phyloP scores from a whole-genome alignment of 305 asterid species.

The Rubia tinctorum region DNA sequence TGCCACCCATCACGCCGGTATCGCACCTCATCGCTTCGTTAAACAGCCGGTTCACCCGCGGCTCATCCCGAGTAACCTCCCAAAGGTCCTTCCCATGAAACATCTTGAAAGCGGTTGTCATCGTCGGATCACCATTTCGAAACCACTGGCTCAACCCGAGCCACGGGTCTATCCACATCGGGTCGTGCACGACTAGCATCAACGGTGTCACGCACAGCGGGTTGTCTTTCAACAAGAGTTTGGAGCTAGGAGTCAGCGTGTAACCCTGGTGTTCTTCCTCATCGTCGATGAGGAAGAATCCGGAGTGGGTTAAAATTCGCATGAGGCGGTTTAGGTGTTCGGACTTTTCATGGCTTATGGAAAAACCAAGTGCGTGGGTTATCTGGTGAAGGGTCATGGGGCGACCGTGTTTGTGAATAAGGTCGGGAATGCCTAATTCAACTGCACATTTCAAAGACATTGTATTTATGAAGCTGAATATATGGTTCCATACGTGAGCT shows the following conservation, averaged over 20 bases:
- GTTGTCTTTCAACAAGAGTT: constrained; percentile 22
- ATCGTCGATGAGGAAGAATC: constrained; percentile 6
- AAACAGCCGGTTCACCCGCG: background rate
- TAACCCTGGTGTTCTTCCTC: constrained; percentile 16
- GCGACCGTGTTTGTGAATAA: constrained; percentile 19
- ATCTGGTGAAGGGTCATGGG: constrained; percentile 15
- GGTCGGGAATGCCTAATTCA: constrained; percentile 21
- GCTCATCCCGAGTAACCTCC: constrained; percentile 12
- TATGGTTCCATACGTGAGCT: constrained; percentile 22
- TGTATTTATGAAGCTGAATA: constrained; percentile 14
- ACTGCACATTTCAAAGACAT: constrained; percentile 17
- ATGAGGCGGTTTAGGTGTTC: constrained; percentile 19
- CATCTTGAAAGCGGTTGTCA: constrained; percentile 9
- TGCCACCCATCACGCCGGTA: background rate
- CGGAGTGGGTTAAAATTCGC: constrained; percentile 24
- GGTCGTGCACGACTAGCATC: constrained; percentile 19
- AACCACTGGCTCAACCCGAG: constrained; percentile 20
- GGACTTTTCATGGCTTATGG: constrained; percentile 7
- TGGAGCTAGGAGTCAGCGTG: constrained; percentile 21
- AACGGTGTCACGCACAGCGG: constrained; percentile 19
- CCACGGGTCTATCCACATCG: constrained; percentile 13
- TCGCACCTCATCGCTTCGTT: constrained; percentile 9
- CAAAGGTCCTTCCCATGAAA: constrained; percentile 14
- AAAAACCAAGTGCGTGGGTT: background rate
- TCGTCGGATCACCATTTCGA: background rate